These are phyloP conservation scores for Eleusine coracana DNA, from an alignment of 176 grass and related monocot genomes.

Conservation along the genomic window DNA sequence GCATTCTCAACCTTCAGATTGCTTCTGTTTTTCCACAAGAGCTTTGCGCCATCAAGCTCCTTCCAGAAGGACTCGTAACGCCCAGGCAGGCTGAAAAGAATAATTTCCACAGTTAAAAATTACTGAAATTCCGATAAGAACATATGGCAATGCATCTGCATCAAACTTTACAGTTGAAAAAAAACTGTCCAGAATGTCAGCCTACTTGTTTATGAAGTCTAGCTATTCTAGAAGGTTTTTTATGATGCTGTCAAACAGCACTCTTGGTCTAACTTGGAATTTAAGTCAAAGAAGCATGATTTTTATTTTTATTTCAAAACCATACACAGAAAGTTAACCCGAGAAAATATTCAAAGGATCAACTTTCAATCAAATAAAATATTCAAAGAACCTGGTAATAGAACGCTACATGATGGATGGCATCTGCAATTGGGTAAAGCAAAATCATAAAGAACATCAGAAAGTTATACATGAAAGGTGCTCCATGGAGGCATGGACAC, in stretches of 20 bases:
- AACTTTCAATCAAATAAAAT: not conserved
- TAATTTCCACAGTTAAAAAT: not conserved
- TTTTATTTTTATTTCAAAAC: not conserved
- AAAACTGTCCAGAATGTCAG: not conserved
- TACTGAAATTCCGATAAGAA: not conserved
- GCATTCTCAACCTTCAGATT: conserved; percentile 71
- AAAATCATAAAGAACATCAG: too few relatives aligned
- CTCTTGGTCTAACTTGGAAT: conserved; percentile 13
- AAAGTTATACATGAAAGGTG: too few relatives aligned
- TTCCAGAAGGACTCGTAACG: conserved; percentile 80
- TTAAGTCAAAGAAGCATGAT: not conserved
- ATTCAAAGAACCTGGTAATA: not conserved
- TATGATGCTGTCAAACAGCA: not conserved
- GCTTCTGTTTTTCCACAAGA: conserved; percentile 59
- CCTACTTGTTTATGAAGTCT: not conserved
- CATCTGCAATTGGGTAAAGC: too few relatives aligned
- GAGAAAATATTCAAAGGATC: not conserved
- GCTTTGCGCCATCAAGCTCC: conserved; percentile 68
- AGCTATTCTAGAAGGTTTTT: not conserved
- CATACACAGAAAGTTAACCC: not conserved
- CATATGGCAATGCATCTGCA: not conserved
- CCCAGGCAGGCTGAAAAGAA: conserved; percentile 65
- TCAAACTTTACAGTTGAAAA: not conserved
- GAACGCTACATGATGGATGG: not conserved
- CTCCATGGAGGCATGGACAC: too few relatives aligned